Percentiles rank a stretch among this genome's conserved stretches.
Conservation (phyloP, 2,329 filamentous ascomycete genomes). For the Basipetospora sp. region DNA sequence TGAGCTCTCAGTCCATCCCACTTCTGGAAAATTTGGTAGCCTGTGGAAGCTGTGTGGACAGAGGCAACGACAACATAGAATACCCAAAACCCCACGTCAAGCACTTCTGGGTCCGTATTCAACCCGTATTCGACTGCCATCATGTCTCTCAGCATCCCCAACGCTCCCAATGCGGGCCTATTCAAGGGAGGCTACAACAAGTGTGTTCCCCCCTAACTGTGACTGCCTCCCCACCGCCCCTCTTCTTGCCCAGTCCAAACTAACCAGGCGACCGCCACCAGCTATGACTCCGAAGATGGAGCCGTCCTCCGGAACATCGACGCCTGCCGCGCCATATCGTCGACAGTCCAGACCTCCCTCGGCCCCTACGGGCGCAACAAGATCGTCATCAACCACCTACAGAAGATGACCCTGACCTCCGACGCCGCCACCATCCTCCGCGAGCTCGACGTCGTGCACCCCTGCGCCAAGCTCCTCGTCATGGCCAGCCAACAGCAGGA, state of each 20-base stretch:
- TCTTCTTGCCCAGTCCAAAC: neutral
- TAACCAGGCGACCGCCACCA: slow-evolving; percentile 27
- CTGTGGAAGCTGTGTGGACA: slow-evolving; percentile 3
- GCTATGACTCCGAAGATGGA: slow-evolving; percentile 98
- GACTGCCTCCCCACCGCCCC: slow-evolving; percentile 9
- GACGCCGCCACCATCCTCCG: slow-evolving; percentile 94
- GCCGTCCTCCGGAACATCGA: slow-evolving; percentile 97
- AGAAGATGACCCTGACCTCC: slow-evolving; percentile 98
- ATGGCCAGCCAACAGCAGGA: slow-evolving; percentile 99
- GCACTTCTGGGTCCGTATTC: too few species aligned
- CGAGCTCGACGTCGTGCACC: slow-evolving; percentile 95
- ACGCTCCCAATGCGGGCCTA: slow-evolving; percentile 78
- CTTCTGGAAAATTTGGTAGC: slow-evolving; percentile 7
- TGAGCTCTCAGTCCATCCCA: slow-evolving; percentile 4
- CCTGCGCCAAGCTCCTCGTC: slow-evolving; percentile 89
- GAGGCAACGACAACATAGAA: neutral
- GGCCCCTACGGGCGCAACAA: slow-evolving; percentile 98
- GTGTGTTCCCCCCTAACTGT: slow-evolving; percentile 32
- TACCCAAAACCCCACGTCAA: too few species aligned
- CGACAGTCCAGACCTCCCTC: slow-evolving; percentile 90
- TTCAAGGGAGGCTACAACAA: slow-evolving; percentile 96
- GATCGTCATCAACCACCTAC: slow-evolving; percentile 98
- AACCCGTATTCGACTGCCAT: neutral
- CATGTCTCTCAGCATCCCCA: slow-evolving; percentile 68
- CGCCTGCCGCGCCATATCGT: slow-evolving; percentile 87